Conservation (phyloP, 345 rosid genomes). For the Aurinia saxatilis region DNA sequence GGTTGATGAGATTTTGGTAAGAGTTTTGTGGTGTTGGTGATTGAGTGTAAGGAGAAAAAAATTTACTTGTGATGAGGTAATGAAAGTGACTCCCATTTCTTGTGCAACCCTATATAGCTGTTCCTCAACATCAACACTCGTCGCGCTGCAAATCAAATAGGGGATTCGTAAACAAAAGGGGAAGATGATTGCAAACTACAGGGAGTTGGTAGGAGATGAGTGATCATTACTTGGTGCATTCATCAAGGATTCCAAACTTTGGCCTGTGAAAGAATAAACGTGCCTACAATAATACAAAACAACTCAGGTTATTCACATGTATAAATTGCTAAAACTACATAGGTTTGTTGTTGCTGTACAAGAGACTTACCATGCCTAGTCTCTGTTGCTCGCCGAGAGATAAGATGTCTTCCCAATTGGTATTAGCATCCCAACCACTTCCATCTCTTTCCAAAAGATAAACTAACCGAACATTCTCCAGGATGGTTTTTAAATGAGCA, state of each 20-base stretch:
- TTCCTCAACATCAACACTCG: conserved; percentile 94
- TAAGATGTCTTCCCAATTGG: conserved; percentile 86
- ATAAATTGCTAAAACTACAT: not conserved
- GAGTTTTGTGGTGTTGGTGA: not conserved
- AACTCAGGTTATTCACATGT: conserved; percentile 10
- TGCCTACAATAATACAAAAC: conserved; percentile 42
- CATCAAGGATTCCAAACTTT: conserved; percentile 86
- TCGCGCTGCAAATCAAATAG: conserved; percentile 53
- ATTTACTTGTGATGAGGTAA: conserved; percentile 91
- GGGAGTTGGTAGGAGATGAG: not conserved
- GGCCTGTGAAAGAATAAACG: conserved; percentile 96
- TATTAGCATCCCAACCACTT: conserved; percentile 75
- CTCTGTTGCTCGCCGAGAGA: conserved; percentile 99
- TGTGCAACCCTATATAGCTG: conserved; percentile 81
- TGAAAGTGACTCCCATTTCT: conserved; percentile 78
- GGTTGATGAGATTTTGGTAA: not conserved
- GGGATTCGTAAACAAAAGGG: not conserved
- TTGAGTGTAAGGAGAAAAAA: not conserved
- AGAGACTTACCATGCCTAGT: conserved; percentile 77
- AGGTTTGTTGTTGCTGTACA: not conserved
- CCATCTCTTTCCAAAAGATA: conserved; percentile 87
- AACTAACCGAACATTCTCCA: conserved; percentile 71
- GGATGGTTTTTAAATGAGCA: conserved; percentile 49
- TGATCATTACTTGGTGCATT: conserved; percentile 85
- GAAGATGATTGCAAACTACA: not conserved